phyloP scores from a whole-genome alignment of 805 yeast species.

The Ogataea ganodermae region DNA sequence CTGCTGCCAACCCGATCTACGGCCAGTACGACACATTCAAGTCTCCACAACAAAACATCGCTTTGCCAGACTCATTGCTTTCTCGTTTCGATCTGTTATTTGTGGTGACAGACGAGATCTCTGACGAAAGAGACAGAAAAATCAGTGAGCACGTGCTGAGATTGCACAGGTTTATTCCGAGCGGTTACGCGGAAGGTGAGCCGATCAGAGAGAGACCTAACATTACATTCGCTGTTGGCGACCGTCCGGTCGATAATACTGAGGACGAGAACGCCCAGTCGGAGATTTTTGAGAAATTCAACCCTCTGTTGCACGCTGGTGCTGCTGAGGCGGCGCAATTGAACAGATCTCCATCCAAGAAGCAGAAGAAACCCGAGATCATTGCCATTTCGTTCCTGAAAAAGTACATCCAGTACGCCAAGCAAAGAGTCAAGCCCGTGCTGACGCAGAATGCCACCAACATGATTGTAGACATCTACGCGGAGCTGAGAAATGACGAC shows the following conservation, averaged over 20 bases:
- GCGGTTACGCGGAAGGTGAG: conserved; percentile 88
- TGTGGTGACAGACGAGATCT: conserved; percentile 93
- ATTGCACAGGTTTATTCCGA: conserved; percentile 87
- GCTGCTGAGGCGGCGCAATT: conserved; percentile 44
- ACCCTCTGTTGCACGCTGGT: conserved; percentile 81
- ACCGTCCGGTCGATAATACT: conserved; percentile 47
- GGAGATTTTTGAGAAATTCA: conserved; percentile 81
- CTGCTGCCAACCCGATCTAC: conserved; percentile 96
- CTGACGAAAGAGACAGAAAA: conserved; percentile 78
- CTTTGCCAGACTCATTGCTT: conserved; percentile 91
- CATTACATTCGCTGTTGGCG: conserved; percentile 81
- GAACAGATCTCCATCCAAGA: conserved; percentile 27
- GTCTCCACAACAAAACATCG: conserved; percentile 95
- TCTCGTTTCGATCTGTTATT: conserved; percentile 96
- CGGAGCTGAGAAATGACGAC: conserved; percentile 78
- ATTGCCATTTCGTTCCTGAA: conserved; percentile 83
- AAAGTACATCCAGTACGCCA: conserved; percentile 92
- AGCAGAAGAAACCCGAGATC: conserved; percentile 44
- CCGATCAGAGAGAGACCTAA: conserved; percentile 80
- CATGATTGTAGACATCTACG: conserved; percentile 76
- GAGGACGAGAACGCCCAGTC: conserved; percentile 49
- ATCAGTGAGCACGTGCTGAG: conserved; percentile 93
- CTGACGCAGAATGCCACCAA: conserved; percentile 76
- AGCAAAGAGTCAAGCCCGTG: conserved; percentile 80
- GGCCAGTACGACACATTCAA: conserved; percentile 96